A percentile compares a stretch with the other conserved stretches of the same genome.
Conservation (phyloP, 1,284 basidiomycete genomes). For the Vanrija humicola region DNA sequence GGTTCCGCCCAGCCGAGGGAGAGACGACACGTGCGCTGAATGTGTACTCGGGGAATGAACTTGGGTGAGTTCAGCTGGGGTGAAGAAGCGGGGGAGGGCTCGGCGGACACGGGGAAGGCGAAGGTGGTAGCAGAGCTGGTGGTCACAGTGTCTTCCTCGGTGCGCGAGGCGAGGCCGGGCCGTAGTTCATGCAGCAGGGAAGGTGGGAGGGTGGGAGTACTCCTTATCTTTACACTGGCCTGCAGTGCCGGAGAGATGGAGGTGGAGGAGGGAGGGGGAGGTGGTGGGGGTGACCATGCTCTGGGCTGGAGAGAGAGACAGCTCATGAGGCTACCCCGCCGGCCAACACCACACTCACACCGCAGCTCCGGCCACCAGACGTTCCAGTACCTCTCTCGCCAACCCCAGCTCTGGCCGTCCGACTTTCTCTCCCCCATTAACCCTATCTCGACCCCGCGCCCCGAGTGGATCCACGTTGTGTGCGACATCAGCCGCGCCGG, state of each 20-base stretch:
- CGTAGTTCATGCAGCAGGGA: too few relatives aligned
- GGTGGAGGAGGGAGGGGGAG: too few relatives aligned
- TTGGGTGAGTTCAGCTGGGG: constrained; percentile 55
- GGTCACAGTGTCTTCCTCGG: too few relatives aligned
- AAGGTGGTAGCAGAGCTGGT: too few relatives aligned
- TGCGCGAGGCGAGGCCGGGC: too few relatives aligned
- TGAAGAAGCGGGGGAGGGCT: background rate
- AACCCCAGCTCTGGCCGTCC: constrained; percentile 64
- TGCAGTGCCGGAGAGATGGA: too few relatives aligned
- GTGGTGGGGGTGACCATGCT: too few relatives aligned
- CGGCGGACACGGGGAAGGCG: too few relatives aligned
- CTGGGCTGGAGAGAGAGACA: too few relatives aligned
- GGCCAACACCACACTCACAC: background rate
- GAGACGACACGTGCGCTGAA: constrained; percentile 73
- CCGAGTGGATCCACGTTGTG: constrained; percentile 70
- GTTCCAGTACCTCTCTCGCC: constrained; percentile 75
- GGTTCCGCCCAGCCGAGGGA: constrained; percentile 60
- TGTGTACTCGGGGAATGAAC: constrained; percentile 65
- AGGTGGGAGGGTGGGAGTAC: too few relatives aligned
- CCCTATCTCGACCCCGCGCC: constrained; percentile 54
- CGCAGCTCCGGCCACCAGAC: constrained; percentile 52
- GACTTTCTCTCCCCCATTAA: constrained; percentile 56
- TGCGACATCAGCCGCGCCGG: constrained; percentile 72
- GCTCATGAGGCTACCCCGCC: background rate
- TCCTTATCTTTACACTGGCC: too few relatives aligned